Evolutionary conservation across 441 rosid species (phyloP).

Genomic region (Gossypium gossypioides): DNA sequence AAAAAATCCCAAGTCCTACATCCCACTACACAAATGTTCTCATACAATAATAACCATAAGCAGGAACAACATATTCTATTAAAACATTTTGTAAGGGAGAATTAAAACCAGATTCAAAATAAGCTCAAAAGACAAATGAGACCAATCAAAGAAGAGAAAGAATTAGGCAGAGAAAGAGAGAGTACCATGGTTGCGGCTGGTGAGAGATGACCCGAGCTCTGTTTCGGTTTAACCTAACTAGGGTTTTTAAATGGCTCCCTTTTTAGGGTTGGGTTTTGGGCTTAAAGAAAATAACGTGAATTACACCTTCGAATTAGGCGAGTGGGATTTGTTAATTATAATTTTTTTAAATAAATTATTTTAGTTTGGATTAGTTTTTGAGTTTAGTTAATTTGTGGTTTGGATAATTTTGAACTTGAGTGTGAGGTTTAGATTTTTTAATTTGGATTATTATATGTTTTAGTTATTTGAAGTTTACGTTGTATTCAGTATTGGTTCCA

Average conservation of each 20-base stretch:
- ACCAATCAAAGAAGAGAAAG: neutral
- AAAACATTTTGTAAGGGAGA: neutral
- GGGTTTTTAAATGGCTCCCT: neutral
- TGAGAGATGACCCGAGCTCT: neutral
- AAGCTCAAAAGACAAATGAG: neutral
- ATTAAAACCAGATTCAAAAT: neutral
- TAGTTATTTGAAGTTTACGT: too few species aligned
- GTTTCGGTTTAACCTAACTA: neutral
- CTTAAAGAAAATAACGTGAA: neutral
- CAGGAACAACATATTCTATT: neutral
- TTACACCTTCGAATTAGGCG: too few species aligned
- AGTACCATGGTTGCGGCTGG: neutral
- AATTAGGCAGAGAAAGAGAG: neutral
- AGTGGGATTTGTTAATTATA: too few species aligned
- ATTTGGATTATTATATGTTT: too few species aligned
- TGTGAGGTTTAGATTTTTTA: too few species aligned
- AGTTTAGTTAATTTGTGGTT: neutral
- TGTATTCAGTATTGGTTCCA: too few species aligned
- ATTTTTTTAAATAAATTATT: too few species aligned
- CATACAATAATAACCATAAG: neutral
- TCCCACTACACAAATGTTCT: neutral
- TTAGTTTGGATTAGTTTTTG: too few species aligned
- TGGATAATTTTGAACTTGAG: too few species aligned
- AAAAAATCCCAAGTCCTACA: neutral
- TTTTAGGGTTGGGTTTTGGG: neutral